A percentile compares a stretch with the other conserved stretches of the same genome.
These are phyloP conservation scores for Rubia tinctorum DNA, from an alignment of 305 asterid species.

Conservation along the genomic window DNA sequence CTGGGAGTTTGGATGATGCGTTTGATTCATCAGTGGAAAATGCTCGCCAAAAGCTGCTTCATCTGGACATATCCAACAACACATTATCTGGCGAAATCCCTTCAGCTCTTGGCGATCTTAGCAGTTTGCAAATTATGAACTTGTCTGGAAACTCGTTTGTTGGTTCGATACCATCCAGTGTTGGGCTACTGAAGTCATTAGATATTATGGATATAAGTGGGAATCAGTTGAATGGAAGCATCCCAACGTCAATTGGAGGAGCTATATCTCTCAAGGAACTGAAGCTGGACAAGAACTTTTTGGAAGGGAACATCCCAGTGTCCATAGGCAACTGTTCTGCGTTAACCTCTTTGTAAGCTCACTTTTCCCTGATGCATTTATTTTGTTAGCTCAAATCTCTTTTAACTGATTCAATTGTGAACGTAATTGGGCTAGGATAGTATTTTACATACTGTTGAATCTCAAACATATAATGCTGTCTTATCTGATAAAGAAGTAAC, in stretches of 20 bases:
- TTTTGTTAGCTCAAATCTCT: not conserved
- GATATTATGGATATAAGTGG: conserved; percentile 60
- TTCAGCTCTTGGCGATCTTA: conserved; percentile 44
- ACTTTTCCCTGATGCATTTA: conserved; percentile 9
- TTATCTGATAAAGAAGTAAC: not conserved
- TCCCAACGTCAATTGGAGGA: conserved; percentile 75
- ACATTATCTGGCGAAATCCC: conserved; percentile 57
- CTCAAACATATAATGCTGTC: not conserved
- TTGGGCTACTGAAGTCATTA: conserved; percentile 50
- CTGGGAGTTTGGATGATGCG: conserved; percentile 48
- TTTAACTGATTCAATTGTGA: not conserved
- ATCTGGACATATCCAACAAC: conserved; percentile 69
- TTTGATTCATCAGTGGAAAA: conserved; percentile 46
- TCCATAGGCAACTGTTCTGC: conserved; percentile 60
- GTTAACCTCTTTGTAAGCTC: conserved; percentile 65
- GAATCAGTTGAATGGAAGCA: conserved; percentile 69
- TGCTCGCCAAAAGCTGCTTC: conserved; percentile 49
- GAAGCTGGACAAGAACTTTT: conserved; percentile 50
- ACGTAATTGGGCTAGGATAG: too few relatives aligned
- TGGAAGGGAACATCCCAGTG: conserved; percentile 58
- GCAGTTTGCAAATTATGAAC: conserved; percentile 49
- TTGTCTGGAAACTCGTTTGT: conserved; percentile 45
- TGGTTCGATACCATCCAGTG: conserved; percentile 50
- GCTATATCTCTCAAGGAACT: conserved; percentile 53
- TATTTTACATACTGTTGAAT: not conserved